phyloP scores from a whole-genome alignment of 495 filamentous ascomycete species.

The Podospora sp. region DNA sequence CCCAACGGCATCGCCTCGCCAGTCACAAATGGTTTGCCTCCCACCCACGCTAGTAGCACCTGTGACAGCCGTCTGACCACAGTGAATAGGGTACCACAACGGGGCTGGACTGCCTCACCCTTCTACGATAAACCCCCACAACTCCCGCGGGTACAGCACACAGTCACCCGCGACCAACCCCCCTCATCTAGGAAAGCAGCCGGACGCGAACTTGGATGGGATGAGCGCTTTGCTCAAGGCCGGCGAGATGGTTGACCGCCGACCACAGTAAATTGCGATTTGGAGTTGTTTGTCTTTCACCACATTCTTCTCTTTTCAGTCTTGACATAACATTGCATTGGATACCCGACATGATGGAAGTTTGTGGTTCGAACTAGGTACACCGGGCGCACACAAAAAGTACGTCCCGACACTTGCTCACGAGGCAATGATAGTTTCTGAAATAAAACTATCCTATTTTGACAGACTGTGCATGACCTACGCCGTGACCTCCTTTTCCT shows the following conservation, averaged over 20 bases:
- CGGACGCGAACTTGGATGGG: constrained; percentile 42
- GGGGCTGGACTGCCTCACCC: constrained; percentile 19
- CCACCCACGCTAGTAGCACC: background rate
- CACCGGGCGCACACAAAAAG: background rate
- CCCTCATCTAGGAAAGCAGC: constrained; percentile 23
- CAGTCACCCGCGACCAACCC: background rate
- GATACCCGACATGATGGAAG: background rate
- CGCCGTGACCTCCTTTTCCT: background rate
- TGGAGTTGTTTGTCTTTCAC: background rate
- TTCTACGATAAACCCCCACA: constrained; percentile 8
- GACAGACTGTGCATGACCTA: background rate
- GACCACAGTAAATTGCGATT: constrained; percentile 12
- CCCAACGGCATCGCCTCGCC: constrained; percentile 22
- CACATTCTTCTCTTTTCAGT: background rate
- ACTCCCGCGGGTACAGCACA: constrained; percentile 2
- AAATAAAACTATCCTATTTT: background rate
- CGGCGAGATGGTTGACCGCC: constrained; percentile 57
- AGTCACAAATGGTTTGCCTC: constrained; percentile 29
- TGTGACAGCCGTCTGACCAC: constrained; percentile 19
- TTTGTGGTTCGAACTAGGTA: background rate
- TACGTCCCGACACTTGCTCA: background rate
- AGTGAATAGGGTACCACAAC: constrained; percentile 28
- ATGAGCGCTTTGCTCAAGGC: constrained; percentile 58
- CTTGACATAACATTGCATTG: background rate
- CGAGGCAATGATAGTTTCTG: background rate